A percentile compares a stretch with the other conserved stretches of the same genome.
These are phyloP conservation scores for Hyphodiscus hymeniophilus DNA, from an alignment of 495 filamentous ascomycete genomes.

Conservation along the genomic window DNA sequence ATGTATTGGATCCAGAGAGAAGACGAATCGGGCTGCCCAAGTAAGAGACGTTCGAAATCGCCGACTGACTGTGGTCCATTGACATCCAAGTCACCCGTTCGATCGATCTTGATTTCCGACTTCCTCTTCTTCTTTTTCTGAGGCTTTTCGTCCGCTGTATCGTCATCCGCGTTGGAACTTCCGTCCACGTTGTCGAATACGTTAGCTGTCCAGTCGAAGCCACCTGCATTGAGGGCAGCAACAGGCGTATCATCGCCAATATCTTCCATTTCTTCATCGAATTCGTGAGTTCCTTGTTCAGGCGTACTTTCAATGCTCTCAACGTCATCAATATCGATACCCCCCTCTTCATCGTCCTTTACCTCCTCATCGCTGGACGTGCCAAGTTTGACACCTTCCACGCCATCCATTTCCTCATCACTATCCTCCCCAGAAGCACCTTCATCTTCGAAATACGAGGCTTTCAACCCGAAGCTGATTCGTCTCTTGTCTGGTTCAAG, in stretches of 20 bases:
- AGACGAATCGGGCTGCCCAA: slow-evolving; percentile 85
- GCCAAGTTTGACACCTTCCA: slow-evolving; percentile 40
- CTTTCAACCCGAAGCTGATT: slow-evolving; percentile 85
- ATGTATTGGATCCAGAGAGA: slow-evolving; percentile 91
- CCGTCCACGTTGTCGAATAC: slow-evolving; percentile 41
- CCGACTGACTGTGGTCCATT: slow-evolving; percentile 84
- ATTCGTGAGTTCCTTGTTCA: slow-evolving; percentile 22
- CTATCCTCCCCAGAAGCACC: slow-evolving; percentile 46
- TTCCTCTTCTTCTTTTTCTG: slow-evolving; percentile 75
- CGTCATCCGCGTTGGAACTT: slow-evolving; percentile 26
- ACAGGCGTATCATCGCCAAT: slow-evolving; percentile 22
- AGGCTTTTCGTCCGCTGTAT: slow-evolving; percentile 41
- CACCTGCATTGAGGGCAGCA: slow-evolving; percentile 61
- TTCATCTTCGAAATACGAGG: slow-evolving; percentile 74
- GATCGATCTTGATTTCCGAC: slow-evolving; percentile 74
- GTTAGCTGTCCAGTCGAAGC: slow-evolving; percentile 82
- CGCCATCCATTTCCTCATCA: slow-evolving; percentile 38
- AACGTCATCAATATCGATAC: slow-evolving; percentile 39
- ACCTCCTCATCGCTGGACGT: slow-evolving; percentile 42
- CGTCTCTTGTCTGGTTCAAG: slow-evolving; percentile 64
- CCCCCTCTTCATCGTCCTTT: slow-evolving; percentile 42
- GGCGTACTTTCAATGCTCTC: slow-evolving; percentile 32
- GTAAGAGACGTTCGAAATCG: slow-evolving; percentile 87
- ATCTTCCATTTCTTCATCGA: slow-evolving; percentile 45
- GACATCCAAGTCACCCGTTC: slow-evolving; percentile 78